phyloP scores from a whole-genome alignment of 2,329 filamentous ascomycete species.

The Delphinella strobiligena region DNA sequence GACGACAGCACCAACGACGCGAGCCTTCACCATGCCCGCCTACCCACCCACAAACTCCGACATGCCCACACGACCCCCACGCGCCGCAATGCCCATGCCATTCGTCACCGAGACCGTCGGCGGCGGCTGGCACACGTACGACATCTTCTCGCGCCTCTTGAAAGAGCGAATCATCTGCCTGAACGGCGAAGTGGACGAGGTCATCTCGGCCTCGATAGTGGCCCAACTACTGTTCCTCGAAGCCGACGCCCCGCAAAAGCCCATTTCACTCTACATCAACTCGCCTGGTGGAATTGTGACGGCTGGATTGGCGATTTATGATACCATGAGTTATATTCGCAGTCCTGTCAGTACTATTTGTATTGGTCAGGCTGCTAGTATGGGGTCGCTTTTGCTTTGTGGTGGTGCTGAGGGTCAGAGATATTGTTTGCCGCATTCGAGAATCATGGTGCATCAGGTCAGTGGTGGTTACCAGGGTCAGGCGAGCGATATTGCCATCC shows the following conservation, averaged over 20 bases:
- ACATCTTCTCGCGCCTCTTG: conserved; percentile 36
- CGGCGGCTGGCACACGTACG: conserved; percentile 39
- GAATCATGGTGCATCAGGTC: conserved; percentile 96
- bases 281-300: conserved; percentile 88
- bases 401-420: conserved; percentile 77
- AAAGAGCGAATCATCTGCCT: conserved; percentile 84
- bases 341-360: conserved; percentile 91
- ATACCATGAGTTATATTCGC: conserved; percentile 96
- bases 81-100: conserved; percentile 33
- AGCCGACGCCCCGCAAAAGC: conserved; percentile 87
- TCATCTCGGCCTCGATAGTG: conserved; percentile 83
- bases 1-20: conserved; percentile 1
- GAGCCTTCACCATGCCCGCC: conserved; percentile 11
- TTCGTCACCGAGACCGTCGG: conserved; percentile 39
- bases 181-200: conserved; percentile 84
- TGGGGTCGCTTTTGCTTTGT: conserved; percentile 81
- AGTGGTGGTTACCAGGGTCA: conserved; percentile 60
- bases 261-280: conserved; percentile 97
- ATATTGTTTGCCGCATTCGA: conserved; percentile 82
- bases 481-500: conserved; percentile 79
- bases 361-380: conserved; percentile 84
- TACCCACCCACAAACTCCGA: conserved; percentile 14
- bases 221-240: conserved; percentile 96
- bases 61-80: conserved; percentile 16
- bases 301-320: conserved; percentile 80